Evolutionary conservation across 345 rosid species (phyloP).

Genomic region (Salix exigua): DNA sequence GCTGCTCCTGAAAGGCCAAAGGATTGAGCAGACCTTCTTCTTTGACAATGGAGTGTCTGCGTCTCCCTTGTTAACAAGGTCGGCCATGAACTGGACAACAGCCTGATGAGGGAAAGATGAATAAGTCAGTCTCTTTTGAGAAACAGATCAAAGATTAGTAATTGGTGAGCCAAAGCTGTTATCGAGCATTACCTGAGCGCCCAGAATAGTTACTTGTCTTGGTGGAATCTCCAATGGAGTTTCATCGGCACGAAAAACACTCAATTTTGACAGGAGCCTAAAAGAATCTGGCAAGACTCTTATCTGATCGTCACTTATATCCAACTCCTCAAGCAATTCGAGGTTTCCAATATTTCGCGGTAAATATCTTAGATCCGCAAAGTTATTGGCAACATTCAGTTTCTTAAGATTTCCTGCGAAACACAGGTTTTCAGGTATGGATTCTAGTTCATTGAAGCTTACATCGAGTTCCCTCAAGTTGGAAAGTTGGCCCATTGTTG

Average conservation of each 20-base stretch:
- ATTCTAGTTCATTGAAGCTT: slow-evolving; percentile 65
- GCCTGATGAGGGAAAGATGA: slow-evolving; percentile 33
- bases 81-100: slow-evolving; percentile 49
- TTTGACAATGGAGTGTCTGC: slow-evolving; percentile 17
- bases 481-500: slow-evolving; percentile 49
- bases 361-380: slow-evolving; percentile 58
- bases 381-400: slow-evolving; percentile 56
- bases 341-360: slow-evolving; percentile 62
- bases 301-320: slow-evolving; percentile 62
- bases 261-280: slow-evolving; percentile 43
- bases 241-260: slow-evolving; percentile 47
- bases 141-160: background rate
- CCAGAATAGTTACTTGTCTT: slow-evolving; percentile 40
- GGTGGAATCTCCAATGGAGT: slow-evolving; percentile 67
- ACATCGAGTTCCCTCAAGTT: slow-evolving; percentile 58
- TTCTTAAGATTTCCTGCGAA: slow-evolving; percentile 45
- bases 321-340: slow-evolving; percentile 70
- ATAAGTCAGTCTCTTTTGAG: background rate
- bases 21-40: slow-evolving; percentile 22
- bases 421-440: slow-evolving; percentile 52
- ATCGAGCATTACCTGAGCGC: slow-evolving; percentile 50
- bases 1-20: slow-evolving; percentile 16
- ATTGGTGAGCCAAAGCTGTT: background rate
- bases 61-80: slow-evolving; percentile 31
- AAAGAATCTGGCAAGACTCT: slow-evolving; percentile 52